Evolutionary conservation across 164 flowering plant species (phyloP), one percentile per base, ranked within the genome.

Genomic region (Cinnamomum micranthum): DNA sequence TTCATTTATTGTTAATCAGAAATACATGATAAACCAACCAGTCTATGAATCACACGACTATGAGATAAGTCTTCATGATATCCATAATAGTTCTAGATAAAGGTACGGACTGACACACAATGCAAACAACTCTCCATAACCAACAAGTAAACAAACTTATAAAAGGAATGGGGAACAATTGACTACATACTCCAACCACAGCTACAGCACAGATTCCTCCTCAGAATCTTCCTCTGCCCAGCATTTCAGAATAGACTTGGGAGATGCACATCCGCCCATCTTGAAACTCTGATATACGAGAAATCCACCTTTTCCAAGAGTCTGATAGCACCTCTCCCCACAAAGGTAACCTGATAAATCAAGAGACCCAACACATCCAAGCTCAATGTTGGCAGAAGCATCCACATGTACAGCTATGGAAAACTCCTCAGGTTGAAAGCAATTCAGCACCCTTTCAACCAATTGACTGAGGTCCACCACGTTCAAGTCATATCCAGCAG

Each of bases 401-500:
- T 80, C 83, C 17, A 87, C 74, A 71, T 88, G 94, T 64, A 90
- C 14, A 15, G 97, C 89, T 12, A 93, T 69, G 33, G 95, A 90
- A 68, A 93, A 93, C 70, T 89, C 91, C 0, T 72, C 69, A 0
- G 98, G 97, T 24, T 85, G 59, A 71, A 93, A 93, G 81, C 95
- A 90, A 3, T 69, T 81, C 82, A 93, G 73, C 1, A 89, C 98
- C 84, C 97, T 85, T 71, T 85, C 87, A 13, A 93, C 33, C 79
- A 93, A 66, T 41, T 77, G 66, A n/a, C 12, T 55, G 79, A 88
- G 70, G 24, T 85, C 73, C 73, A 88, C 73, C 1, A 14, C 74
- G 23, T 82, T 76, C 4, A 84, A 81, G 73, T 89, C 84, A 76
- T 87, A 92, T 0, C 97, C 98, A 2, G 78, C 86, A 1, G 92